Percentiles rank a stretch among this genome's conserved stretches.
Evolutionary conservation across 2,329 filamentous ascomycete species (phyloP).

Genomic region (Ophiostoma piceae): DNA sequence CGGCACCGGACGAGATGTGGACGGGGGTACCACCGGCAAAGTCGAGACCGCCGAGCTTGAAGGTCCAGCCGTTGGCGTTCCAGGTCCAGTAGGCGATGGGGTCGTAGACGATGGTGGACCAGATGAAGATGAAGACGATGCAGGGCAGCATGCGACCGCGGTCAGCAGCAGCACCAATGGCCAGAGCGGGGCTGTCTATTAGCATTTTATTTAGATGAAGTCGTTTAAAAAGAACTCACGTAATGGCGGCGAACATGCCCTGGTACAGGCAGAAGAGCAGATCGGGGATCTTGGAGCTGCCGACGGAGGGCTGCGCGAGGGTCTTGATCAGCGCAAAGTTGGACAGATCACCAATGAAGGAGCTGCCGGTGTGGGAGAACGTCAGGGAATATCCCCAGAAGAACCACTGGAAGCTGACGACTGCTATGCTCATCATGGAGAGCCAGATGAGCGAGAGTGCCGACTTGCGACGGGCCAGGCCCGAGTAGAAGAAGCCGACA

Average conservation of each 20-base stretch:
- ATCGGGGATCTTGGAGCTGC: conserved; percentile 67
- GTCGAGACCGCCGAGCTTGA: conserved; percentile 73
- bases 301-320: conserved; percentile 69
- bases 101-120: conserved; percentile 85
- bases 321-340: conserved; percentile 80
- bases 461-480: conserved; percentile 81
- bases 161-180: conserved; percentile 63
- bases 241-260: conserved; percentile 85
- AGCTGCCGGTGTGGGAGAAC: conserved; percentile 73
- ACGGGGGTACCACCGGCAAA: conserved; percentile 89
- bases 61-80: conserved; percentile 78
- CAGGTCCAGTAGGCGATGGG: conserved; percentile 94
- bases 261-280: conserved; percentile 81
- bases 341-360: conserved; percentile 70
- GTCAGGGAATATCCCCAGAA: conserved; percentile 89
- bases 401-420: conserved; percentile 89
- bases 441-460: conserved; percentile 82
- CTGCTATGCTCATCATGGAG: conserved; percentile 71
- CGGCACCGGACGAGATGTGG: conserved; percentile 76
- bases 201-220: neutral
- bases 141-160: conserved; percentile 82
- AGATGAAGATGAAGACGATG: conserved; percentile 89
- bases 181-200: conserved; percentile 23
- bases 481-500: conserved; percentile 92
- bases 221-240: conserved; percentile 50